These are phyloP conservation scores for Tuber calosporum DNA, from an alignment of 495 filamentous ascomycete species.

Conservation along the genomic window DNA sequence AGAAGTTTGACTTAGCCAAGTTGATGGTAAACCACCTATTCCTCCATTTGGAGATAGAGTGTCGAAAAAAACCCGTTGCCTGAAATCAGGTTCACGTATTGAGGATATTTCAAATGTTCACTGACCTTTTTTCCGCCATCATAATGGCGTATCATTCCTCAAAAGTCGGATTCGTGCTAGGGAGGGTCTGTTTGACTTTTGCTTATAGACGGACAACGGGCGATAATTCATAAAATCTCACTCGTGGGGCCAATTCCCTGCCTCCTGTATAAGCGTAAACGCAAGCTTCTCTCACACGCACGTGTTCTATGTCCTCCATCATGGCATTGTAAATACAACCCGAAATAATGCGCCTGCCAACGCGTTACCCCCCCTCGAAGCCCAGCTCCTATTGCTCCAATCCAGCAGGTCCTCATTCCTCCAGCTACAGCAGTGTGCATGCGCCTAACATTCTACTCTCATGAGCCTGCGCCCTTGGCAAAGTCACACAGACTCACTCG, in stretches of 20 bases:
- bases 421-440: neutral
- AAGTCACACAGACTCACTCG: neutral
- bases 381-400: neutral
- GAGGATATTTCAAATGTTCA: too few relatives aligned
- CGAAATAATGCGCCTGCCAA: neutral
- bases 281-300: neutral
- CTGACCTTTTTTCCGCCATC: too few relatives aligned
- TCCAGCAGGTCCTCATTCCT: neutral
- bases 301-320: neutral
- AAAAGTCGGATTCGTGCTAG: too few relatives aligned
- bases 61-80: too few relatives aligned
- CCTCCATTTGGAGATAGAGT: too few relatives aligned
- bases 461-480: neutral
- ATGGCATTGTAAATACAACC: neutral
- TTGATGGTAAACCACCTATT: too few relatives aligned
- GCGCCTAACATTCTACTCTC: neutral
- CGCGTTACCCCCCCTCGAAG: neutral
- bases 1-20: too few relatives aligned
- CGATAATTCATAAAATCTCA: neutral
- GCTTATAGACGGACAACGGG: neutral
- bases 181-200: too few relatives aligned
- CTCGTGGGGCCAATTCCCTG: neutral
- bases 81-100: too few relatives aligned
- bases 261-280: neutral
- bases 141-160: too few relatives aligned